These are phyloP conservation scores for Perkinsus chesapeaki DNA, from an alignment of 169 alveolate genomes.

Conservation along the genomic window DNA sequence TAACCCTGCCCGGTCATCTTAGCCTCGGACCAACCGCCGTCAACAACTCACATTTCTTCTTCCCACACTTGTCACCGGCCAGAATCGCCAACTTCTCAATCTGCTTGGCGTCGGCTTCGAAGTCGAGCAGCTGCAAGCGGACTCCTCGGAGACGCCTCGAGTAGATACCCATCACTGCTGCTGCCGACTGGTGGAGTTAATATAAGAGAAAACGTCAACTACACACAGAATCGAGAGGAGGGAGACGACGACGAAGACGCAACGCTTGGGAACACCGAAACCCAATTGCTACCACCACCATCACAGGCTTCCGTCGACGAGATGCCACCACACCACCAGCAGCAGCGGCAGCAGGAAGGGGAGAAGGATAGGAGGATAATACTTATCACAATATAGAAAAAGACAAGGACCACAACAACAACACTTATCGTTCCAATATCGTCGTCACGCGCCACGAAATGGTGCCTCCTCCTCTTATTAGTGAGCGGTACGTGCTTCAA, in stretches of 20 bases:
- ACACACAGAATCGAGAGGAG: too few relatives aligned
- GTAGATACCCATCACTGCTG: background rate
- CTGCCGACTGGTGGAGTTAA: background rate
- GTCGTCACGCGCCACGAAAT: conserved; percentile 3
- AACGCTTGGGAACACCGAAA: background rate
- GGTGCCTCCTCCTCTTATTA: background rate
- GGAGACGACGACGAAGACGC: background rate
- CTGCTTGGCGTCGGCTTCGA: background rate
- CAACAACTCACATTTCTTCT: background rate
- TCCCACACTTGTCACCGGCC: background rate
- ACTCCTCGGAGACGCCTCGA: background rate
- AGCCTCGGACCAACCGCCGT: background rate
- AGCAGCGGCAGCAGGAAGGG: background rate
- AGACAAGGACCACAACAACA: background rate
- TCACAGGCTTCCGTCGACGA: background rate
- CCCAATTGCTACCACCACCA: background rate
- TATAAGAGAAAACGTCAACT: background rate
- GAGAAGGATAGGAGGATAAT: background rate
- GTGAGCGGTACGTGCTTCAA: background rate
- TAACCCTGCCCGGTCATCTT: background rate
- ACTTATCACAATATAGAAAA: background rate
- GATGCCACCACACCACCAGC: background rate
- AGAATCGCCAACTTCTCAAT: background rate
- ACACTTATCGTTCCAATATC: background rate
- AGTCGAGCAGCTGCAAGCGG: background rate